A percentile compares a stretch with the other conserved stretches of the same genome.
These are phyloP conservation scores for Eucalyptus grandis DNA, from an alignment of 345 rosid species.

Conservation along the genomic window DNA sequence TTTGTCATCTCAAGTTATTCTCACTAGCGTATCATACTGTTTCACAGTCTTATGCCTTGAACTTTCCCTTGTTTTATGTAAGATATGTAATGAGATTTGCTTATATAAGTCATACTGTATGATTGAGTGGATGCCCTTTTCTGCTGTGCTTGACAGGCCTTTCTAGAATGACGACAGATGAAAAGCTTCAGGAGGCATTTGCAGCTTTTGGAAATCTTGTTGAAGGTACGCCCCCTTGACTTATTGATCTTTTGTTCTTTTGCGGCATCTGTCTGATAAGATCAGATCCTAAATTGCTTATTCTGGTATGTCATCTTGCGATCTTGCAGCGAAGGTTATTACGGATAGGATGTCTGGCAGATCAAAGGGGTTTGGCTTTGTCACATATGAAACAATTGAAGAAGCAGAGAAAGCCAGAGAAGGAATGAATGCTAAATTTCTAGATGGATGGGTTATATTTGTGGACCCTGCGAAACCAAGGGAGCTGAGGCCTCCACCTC, in stretches of 20 bases:
- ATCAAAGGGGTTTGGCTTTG: slow-evolving; percentile 82
- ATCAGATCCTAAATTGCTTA: neutral
- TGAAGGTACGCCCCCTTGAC: slow-evolving; percentile 28
- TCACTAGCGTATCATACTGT: neutral
- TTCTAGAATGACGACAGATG: slow-evolving; percentile 61
- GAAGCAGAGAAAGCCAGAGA: slow-evolving; percentile 89
- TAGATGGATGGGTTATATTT: slow-evolving; percentile 96
- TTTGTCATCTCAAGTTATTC: neutral
- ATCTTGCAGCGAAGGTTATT: slow-evolving; percentile 51
- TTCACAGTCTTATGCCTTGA: neutral
- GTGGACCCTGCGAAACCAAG: slow-evolving; percentile 86
- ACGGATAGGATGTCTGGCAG: slow-evolving; percentile 54
- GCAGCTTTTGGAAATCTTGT: slow-evolving; percentile 60
- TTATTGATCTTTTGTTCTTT: neutral
- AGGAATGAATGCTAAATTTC: slow-evolving; percentile 76
- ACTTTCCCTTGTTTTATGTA: neutral
- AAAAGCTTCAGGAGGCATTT: slow-evolving; percentile 71
- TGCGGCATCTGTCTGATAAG: neutral
- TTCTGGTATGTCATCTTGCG: neutral
- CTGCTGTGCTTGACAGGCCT: slow-evolving; percentile 36
- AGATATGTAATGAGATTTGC: neutral
- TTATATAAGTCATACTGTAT: neutral
- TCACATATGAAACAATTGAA: slow-evolving; percentile 50
- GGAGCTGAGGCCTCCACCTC: slow-evolving; percentile 36
- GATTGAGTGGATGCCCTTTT: neutral